Conservation (phyloP, 345 rosid genomes). For the Trapa incisa region DNA sequence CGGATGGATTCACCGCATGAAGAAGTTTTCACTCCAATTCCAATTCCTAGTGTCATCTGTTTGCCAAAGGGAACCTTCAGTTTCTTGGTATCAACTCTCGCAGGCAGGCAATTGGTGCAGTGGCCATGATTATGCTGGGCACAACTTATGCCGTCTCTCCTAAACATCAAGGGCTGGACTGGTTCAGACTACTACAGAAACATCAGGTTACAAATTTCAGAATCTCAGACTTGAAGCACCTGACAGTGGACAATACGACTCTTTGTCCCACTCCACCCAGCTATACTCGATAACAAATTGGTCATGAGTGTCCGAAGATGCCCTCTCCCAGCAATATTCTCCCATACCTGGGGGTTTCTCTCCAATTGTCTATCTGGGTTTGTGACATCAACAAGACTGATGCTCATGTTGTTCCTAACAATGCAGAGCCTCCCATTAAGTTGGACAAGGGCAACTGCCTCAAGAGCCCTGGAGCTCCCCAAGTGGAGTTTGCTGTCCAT, state of each 20-base stretch:
- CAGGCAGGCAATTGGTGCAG: too few relatives aligned
- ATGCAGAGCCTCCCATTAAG: constrained; percentile 41
- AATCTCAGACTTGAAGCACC: constrained; percentile 76
- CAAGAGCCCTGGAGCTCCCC: constrained; percentile 65
- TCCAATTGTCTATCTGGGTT: constrained; percentile 50
- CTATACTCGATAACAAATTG: constrained; percentile 74
- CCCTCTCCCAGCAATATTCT: constrained; percentile 68
- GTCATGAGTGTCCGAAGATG: constrained; percentile 65
- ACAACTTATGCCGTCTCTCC: background rate
- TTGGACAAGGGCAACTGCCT: constrained; percentile 71
- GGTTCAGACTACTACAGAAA: constrained; percentile 4
- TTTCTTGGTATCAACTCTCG: background rate
- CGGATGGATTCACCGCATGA: background rate
- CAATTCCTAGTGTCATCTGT: background rate
- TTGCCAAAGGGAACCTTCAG: background rate
- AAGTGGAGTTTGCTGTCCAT: constrained; percentile 82
- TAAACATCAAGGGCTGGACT: background rate
- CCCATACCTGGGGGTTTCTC: constrained; percentile 70
- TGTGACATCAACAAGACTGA: constrained; percentile 82
- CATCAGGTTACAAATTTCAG: constrained; percentile 8
- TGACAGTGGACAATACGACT: constrained; percentile 90
- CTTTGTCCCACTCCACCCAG: constrained; percentile 72
- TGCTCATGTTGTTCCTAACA: constrained; percentile 84
- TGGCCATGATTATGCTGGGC: too few relatives aligned
- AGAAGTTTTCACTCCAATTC: background rate